Evolutionary conservation across 352 stramenopile species (phyloP).

Genomic region (Pythium rishiriense): DNA sequence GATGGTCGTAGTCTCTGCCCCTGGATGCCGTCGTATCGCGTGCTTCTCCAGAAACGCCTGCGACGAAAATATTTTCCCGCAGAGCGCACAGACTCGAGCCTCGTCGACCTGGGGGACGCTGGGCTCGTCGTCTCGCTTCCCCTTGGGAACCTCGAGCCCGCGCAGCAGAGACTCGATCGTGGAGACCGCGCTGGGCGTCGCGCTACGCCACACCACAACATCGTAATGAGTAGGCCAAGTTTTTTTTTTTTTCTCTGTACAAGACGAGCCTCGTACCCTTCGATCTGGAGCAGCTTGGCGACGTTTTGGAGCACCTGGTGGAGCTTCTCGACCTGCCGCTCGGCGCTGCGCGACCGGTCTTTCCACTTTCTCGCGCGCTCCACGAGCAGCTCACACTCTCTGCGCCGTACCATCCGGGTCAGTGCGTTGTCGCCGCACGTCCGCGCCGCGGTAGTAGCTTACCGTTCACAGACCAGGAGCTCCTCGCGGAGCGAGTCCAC

Average conservation of each 20-base stretch:
- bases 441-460: too few relatives aligned
- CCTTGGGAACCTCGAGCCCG: conserved; percentile 35
- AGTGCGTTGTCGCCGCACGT: background rate
- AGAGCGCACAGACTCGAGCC: conserved; percentile 55
- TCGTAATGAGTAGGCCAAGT: too few relatives aligned
- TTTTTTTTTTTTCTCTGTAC: too few relatives aligned
- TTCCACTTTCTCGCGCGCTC: conserved; percentile 58
- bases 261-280: conserved; percentile 61
- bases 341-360: conserved; percentile 36
- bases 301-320: conserved; percentile 79
- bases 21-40: conserved; percentile 46
- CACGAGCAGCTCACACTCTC: conserved; percentile 44
- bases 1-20: conserved; percentile 18
- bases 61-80: conserved; percentile 73
- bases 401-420: conserved; percentile 4
- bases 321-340: conserved; percentile 71
- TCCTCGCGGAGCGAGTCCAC: conserved; percentile 57
- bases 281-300: conserved; percentile 67
- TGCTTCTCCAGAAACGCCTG: conserved; percentile 65
- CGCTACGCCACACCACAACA: conserved; percentile 32
- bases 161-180: conserved; percentile 61
- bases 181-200: conserved; percentile 51
- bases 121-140: background rate
- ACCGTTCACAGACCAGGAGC: conserved; percentile 36
- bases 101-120: conserved; percentile 30